Percentiles rank a stretch among this genome's conserved stretches.
Evolutionary conservation across 495 filamentous ascomycete species (phyloP).

Genomic region (Neurospora sp.): DNA sequence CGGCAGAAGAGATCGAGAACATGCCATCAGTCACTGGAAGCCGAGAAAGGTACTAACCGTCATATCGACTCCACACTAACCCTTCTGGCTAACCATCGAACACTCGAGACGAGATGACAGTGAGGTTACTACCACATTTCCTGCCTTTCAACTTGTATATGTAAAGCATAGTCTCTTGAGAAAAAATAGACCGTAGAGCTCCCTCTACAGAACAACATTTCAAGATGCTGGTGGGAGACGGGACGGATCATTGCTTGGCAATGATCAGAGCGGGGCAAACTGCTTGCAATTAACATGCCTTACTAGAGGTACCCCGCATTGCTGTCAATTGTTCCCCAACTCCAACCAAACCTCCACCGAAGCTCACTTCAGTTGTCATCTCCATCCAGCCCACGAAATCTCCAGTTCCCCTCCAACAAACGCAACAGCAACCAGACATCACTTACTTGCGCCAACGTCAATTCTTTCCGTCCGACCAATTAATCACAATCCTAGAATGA

Average conservation of each 20-base stretch:
- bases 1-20: neutral
- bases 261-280: neutral
- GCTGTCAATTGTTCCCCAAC: neutral
- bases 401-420: neutral
- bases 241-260: neutral
- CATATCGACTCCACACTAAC: neutral
- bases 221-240: neutral
- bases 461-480: too few species aligned
- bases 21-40: neutral
- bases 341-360: neutral
- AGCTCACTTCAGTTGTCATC: neutral
- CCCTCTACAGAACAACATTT: neutral
- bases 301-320: neutral
- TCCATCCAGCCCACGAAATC: neutral
- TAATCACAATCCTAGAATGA: neutral
- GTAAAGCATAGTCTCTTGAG: neutral
- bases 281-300: neutral
- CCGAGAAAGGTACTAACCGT: neutral
- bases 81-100: neutral
- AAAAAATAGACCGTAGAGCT: neutral
- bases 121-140: neutral
- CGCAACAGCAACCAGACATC: neutral
- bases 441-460: neutral
- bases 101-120: neutral
- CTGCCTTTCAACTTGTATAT: neutral